A percentile compares a stretch with the other conserved stretches of the same genome.
These are phyloP conservation scores for Hibiscus syriacus DNA, from an alignment of 345 rosid genomes.

Conservation along the genomic window DNA sequence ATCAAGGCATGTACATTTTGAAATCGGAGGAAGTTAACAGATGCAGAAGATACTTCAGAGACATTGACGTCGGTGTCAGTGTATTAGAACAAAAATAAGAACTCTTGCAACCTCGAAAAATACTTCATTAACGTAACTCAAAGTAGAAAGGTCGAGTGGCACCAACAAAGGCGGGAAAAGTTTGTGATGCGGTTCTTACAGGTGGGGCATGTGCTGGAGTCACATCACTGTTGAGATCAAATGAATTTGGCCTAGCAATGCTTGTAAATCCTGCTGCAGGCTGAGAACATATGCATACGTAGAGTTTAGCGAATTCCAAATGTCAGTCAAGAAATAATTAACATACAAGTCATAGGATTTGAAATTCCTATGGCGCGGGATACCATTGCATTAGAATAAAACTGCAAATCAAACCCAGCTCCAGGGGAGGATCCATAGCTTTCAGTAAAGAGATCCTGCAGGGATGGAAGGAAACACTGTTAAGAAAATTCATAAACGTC, in stretches of 20 bases:
- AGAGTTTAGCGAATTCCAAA: background rate
- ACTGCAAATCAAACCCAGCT: slow-evolving; percentile 41
- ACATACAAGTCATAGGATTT: background rate
- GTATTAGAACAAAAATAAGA: background rate
- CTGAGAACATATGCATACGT: slow-evolving; percentile 25
- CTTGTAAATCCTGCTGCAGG: slow-evolving; percentile 25
- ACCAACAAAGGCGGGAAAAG: background rate
- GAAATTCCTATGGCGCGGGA: background rate
- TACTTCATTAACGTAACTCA: background rate
- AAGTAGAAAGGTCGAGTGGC: background rate
- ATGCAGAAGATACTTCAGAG: background rate
- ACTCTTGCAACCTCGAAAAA: background rate
- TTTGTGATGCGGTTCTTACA: slow-evolving; percentile 28
- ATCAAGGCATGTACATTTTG: background rate
- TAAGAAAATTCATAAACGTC: slow-evolving; percentile 12
- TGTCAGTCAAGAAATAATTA: background rate
- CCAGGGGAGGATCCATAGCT: slow-evolving; percentile 31
- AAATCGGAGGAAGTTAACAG: background rate
- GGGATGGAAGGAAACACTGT: slow-evolving; percentile 13
- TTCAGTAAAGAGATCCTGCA: slow-evolving; percentile 68
- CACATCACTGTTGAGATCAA: slow-evolving; percentile 36
- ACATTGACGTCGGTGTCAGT: background rate
- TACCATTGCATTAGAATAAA: slow-evolving; percentile 53
- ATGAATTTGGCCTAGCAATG: slow-evolving; percentile 49
- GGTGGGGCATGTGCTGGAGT: slow-evolving; percentile 23